Evolutionary conservation across 345 rosid species (phyloP).

Genomic region (Capsella bursapastoris): DNA sequence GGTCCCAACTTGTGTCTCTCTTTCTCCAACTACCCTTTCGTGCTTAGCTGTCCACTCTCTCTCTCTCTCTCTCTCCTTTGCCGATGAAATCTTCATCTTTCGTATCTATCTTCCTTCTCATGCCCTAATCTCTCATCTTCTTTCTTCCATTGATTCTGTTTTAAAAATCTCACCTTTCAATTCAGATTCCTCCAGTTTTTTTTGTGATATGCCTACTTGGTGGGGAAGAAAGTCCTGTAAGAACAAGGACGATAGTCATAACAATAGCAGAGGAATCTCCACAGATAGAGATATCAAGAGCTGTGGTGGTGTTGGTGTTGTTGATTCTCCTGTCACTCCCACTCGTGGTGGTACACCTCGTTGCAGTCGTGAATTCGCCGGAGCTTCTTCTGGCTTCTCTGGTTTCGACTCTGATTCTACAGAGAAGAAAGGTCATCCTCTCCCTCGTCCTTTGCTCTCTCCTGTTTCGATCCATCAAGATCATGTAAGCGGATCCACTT

Average conservation of each 20-base stretch:
- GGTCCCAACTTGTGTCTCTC: conserved; percentile 30
- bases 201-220: conserved; percentile 73
- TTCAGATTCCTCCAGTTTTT: background rate
- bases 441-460: conserved; percentile 66
- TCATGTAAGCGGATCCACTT: conserved; percentile 50
- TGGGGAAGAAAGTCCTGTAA: conserved; percentile 68
- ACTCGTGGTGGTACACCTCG: conserved; percentile 57
- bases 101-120: conserved; percentile 32
- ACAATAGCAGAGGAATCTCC: conserved; percentile 37
- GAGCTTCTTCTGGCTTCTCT: conserved; percentile 62
- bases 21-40: conserved; percentile 35
- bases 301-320: conserved; percentile 53
- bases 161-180: conserved; percentile 2
- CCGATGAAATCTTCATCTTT: conserved; percentile 37
- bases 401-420: conserved; percentile 76
- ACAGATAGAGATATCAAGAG: conserved; percentile 40
- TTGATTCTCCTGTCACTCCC: conserved; percentile 31
- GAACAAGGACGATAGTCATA: conserved; percentile 55
- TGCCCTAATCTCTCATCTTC: conserved; percentile 31
- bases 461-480: conserved; percentile 48
- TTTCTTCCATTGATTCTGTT: background rate
- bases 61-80: background rate
- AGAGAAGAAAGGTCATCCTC: conserved; percentile 68
- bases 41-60: conserved; percentile 43
- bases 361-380: conserved; percentile 55